phyloP scores from a whole-genome alignment of 192 early-diverging fungal species.

The Glomus cerebriforme region DNA sequence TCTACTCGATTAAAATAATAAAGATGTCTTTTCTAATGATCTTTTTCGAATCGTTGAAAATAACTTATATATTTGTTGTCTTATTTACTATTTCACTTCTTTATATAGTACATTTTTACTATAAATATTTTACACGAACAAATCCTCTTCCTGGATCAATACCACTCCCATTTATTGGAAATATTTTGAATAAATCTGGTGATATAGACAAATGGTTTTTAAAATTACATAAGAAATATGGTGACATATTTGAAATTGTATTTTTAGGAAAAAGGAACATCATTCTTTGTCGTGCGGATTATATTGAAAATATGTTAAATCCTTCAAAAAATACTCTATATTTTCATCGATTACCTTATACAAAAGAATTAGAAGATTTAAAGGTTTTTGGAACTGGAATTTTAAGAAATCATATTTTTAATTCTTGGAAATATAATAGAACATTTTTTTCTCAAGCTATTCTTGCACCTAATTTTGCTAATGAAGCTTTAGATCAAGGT shows the following conservation, averaged over 20 bases:
- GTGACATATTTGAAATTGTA: constrained; percentile 22
- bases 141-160: constrained; percentile 29
- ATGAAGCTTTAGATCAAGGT: neutral
- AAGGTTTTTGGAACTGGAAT: neutral
- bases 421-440: constrained; percentile 24
- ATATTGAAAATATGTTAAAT: neutral
- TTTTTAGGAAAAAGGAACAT: constrained; percentile 10
- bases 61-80: neutral
- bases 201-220: constrained; percentile 4
- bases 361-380: neutral
- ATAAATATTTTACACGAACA: constrained; percentile 28
- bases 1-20: no score
- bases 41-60: neutral
- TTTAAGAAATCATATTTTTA: neutral
- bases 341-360: neutral
- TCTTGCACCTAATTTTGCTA: neutral
- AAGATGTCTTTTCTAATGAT: neutral
- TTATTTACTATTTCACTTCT: neutral
- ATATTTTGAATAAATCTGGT: neutral
- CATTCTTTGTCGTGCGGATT: constrained; percentile 19
- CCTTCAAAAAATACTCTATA: neutral
- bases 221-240: constrained; percentile 25
- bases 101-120: constrained; percentile 12
- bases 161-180: constrained; percentile 26
- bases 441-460: constrained; percentile 11